These are phyloP conservation scores for Lichtheimia hyalospora DNA, from an alignment of 371 early-diverging fungal genomes.

Conservation along the genomic window DNA sequence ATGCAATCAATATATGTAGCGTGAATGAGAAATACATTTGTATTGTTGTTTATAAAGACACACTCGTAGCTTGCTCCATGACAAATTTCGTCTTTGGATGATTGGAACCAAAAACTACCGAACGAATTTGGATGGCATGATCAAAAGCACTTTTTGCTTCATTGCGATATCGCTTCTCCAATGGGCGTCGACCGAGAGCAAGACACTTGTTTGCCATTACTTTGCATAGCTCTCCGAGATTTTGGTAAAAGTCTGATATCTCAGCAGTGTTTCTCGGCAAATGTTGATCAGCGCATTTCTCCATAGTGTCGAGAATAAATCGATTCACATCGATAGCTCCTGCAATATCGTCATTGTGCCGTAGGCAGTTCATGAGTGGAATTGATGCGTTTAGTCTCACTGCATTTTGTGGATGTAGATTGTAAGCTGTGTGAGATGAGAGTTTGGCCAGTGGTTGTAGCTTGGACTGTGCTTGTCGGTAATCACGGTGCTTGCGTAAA, in stretches of 20 bases:
- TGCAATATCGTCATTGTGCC: constrained; percentile 46
- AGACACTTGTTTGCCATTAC: constrained; percentile 44
- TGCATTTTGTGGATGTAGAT: constrained; percentile 39
- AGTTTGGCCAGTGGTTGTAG: constrained; percentile 24
- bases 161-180: constrained; percentile 41
- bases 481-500: constrained; percentile 32
- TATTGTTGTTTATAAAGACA: too few species aligned
- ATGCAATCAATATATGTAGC: too few species aligned
- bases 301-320: constrained; percentile 42
- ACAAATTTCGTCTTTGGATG: constrained; percentile 42
- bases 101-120: constrained; percentile 51
- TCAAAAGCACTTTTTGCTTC: constrained; percentile 51
- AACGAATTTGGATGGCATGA: constrained; percentile 42
- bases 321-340: constrained; percentile 58
- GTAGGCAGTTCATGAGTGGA: constrained; percentile 58
- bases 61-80: not conserved
- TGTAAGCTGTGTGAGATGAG: constrained; percentile 1
- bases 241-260: constrained; percentile 59
- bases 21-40: too few species aligned
- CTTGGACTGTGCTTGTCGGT: constrained; percentile 27
- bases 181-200: constrained; percentile 10
- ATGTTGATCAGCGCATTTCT: constrained; percentile 28
- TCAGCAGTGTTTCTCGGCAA: constrained; percentile 61
- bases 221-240: constrained; percentile 60
- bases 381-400: constrained; percentile 55